A percentile compares a stretch with the other conserved stretches of the same genome.
Evolutionary conservation across 1,139 yeast genomes (phyloP).

Genomic region (Pichia sp.): DNA sequence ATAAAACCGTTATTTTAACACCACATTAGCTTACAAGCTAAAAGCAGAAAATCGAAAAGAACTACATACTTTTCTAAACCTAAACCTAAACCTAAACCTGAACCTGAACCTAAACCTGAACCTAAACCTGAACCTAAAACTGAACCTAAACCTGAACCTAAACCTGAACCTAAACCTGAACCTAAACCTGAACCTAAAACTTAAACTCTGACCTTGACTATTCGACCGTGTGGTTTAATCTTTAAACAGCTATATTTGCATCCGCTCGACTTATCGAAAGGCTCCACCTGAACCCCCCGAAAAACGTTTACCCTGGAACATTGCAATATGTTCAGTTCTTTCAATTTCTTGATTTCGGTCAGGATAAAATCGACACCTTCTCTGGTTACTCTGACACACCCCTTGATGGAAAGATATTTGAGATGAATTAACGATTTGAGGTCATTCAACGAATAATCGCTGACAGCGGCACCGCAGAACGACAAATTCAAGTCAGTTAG

Average conservation of each 20-base stretch:
- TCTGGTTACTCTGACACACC: slow-evolving; percentile 71
- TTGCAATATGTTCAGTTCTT: slow-evolving; percentile 58
- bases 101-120: no score
- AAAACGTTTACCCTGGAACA: slow-evolving; percentile 46
- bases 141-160: no score
- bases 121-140: no score
- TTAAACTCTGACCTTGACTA: slow-evolving; percentile 48
- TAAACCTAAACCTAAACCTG: no score
- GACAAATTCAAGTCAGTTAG: slow-evolving; percentile 54
- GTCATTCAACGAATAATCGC: slow-evolving; percentile 62
- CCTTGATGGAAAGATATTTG: slow-evolving; percentile 50
- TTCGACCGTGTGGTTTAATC: slow-evolving; percentile 50
- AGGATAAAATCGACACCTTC: slow-evolving; percentile 68
- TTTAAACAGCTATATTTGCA: slow-evolving; percentile 57
- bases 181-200: no score
- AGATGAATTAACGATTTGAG: slow-evolving; percentile 52
- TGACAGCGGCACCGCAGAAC: slow-evolving; percentile 77
- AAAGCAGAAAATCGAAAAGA: not conserved
- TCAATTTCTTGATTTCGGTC: slow-evolving; percentile 53
- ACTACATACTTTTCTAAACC: not conserved
- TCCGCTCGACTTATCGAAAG: slow-evolving; percentile 43
- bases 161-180: no score
- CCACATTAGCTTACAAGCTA: not conserved
- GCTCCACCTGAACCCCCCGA: slow-evolving; percentile 57
- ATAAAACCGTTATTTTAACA: not conserved